Percentiles rank a stretch among this genome's conserved stretches.
phyloP scores from a whole-genome alignment of 1,139 yeast species.

The Candida dubliniensis region DNA sequence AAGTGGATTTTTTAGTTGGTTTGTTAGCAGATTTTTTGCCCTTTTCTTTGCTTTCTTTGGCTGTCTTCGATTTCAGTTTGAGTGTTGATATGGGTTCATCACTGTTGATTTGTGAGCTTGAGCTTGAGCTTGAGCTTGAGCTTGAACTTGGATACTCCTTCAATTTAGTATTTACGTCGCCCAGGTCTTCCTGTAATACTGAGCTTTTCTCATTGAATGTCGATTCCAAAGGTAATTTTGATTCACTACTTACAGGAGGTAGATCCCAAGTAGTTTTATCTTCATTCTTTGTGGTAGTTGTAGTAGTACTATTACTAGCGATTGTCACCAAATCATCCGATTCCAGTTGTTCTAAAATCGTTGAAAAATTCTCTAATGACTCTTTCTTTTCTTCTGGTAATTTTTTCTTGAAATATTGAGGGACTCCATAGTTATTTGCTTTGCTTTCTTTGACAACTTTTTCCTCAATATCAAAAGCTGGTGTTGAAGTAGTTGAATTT shows the following conservation, averaged over 20 bases:
- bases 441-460: not conserved
- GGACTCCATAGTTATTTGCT: constrained; percentile 1
- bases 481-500: not conserved
- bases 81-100: not conserved
- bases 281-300: not conserved
- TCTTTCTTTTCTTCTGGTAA: not conserved
- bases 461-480: constrained; percentile 1
- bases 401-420: constrained; percentile 7
- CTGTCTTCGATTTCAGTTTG: not conserved
- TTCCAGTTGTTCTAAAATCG: constrained; percentile 11
- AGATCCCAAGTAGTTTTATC: too few relatives aligned
- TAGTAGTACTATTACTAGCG: too few relatives aligned
- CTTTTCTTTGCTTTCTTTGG: not conserved
- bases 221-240: not conserved
- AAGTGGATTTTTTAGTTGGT: too few relatives aligned
- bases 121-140: too few relatives aligned
- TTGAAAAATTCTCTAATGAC: constrained; percentile 6
- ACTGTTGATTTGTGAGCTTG: not conserved
- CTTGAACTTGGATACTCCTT: not conserved
- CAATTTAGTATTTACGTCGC: too few relatives aligned
- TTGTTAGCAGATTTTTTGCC: not conserved
- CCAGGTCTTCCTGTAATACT: not conserved
- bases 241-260: not conserved
- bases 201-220: not conserved
- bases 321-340: constrained; percentile 2